These are phyloP conservation scores for Cyclostephanos tholiformis DNA, from an alignment of 108 stramenopile species.

Conservation along the genomic window DNA sequence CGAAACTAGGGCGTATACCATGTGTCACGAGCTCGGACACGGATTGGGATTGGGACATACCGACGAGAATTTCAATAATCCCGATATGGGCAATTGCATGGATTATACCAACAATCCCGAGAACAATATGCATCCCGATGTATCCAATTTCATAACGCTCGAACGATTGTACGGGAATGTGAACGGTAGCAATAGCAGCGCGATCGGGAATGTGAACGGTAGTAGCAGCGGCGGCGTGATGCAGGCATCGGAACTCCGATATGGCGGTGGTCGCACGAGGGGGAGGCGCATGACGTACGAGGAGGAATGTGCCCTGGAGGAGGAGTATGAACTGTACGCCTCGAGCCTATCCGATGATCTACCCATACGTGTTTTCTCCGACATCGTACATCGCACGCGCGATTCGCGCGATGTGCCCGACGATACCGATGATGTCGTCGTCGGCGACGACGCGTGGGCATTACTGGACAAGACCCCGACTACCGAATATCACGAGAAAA, in stretches of 20 bases:
- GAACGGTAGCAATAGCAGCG: slow-evolving; percentile 17
- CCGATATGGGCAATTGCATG: slow-evolving; percentile 85
- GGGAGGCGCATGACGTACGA: neutral
- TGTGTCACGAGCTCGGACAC: slow-evolving; percentile 76
- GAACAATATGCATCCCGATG: slow-evolving; percentile 65
- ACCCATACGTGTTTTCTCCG: slow-evolving; percentile 19
- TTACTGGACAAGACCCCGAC: slow-evolving; percentile 22
- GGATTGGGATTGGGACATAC: slow-evolving; percentile 82
- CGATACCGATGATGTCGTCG: neutral
- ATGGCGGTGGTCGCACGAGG: too few species aligned
- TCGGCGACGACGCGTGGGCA: neutral
- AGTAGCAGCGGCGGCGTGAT: too few species aligned
- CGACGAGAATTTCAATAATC: slow-evolving; percentile 83
- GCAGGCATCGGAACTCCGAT: too few species aligned
- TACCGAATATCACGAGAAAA: slow-evolving; percentile 28
- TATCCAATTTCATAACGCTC: slow-evolving; percentile 62
- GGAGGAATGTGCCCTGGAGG: slow-evolving; percentile 9
- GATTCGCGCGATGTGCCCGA: neutral
- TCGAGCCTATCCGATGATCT: slow-evolving; percentile 15
- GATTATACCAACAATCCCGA: slow-evolving; percentile 74
- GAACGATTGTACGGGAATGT: slow-evolving; percentile 70
- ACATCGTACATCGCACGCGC: neutral
- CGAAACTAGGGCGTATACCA: slow-evolving; percentile 68
- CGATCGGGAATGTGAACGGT: too few species aligned
- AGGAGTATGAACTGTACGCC: slow-evolving; percentile 40